Base-by-base conservation (phyloP, 1,139 yeast species). In the Geotrichum macrosporum region DNA sequence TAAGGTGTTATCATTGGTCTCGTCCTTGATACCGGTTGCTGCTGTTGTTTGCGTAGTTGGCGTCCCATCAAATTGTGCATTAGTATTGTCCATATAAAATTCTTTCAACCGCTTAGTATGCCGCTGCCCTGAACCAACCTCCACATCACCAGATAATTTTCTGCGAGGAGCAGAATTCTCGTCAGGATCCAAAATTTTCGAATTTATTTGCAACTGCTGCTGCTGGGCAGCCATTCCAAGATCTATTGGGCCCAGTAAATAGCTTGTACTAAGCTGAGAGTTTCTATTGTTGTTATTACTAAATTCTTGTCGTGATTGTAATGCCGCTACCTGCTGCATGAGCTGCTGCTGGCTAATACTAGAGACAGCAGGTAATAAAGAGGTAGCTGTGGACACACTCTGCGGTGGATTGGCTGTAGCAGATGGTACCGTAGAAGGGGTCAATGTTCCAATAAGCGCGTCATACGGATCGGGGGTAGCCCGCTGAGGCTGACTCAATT, bases 201-300 rank as follows among this genome's bases (percentile, higher is more conserved):
- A n/a, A n/a, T n/a, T n/a, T n/a, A n/a, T n/a, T n/a, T 46, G 49
- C 35, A 35, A 33, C 33, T 46, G 47, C 38, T 47, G 53, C 21
- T 48, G 50, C 37, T 45, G 50, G 8, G 35, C 9, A 12, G 10
- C 4, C 4, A 18, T 19, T 13, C 18, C 20, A 5, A 32, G 19
- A 9, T 15, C 35, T 5, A 16, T 18, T 5, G 35, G 35, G 16
- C 35, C 35, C 21, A 32, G 35, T 5, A 32, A 9, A 18, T 32
- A 32, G 35, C 35, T 32, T 9, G 35, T 32, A 16, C 35, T 32
- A 16, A 32, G 35, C 19, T 32, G 35, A 9, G 35, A 21, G 21
- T 32, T 32, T 16, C 35, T 32, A 32, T 15, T 32, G 20, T 32
- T 33, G 16, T 19, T 5, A 8, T 18, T 13, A 15, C 18, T 19